Conservation (phyloP, 2,329 filamentous ascomycete species). For the Hymenoscyphus salicellus region DNA sequence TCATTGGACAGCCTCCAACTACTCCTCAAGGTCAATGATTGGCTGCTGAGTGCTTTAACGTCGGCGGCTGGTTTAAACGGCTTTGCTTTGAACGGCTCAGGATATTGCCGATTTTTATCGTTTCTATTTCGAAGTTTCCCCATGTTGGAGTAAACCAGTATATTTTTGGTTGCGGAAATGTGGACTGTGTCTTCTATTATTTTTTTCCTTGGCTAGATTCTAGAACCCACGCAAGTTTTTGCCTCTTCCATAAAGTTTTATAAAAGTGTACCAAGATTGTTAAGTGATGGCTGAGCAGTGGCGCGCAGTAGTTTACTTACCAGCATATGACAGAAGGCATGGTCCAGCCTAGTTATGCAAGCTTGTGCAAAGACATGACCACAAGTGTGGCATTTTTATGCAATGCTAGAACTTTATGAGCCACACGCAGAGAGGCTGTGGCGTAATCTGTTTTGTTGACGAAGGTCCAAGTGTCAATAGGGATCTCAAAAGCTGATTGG, state of each 20-base stretch:
- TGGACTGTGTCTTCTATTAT: too few species aligned
- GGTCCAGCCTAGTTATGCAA: not conserved
- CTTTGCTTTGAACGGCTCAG: constrained; percentile 13
- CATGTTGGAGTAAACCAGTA: constrained; percentile 1
- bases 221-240: too few species aligned
- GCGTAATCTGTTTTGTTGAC: not conserved
- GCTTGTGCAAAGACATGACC: too few species aligned
- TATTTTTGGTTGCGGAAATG: not conserved
- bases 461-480: not conserved
- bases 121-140: constrained; percentile 9
- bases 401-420: not conserved
- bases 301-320: not conserved
- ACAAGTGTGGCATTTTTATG: not conserved
- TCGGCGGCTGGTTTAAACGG: constrained; percentile 7
- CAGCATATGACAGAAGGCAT: not conserved
- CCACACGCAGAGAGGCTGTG: not conserved
- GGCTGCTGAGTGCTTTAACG: not conserved
- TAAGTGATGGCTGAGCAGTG: not conserved
- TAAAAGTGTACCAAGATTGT: too few species aligned
- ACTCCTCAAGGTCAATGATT: not conserved
- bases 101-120: constrained; percentile 7
- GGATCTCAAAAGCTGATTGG: not conserved
- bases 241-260: too few species aligned
- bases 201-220: too few species aligned
- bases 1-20: not conserved